Evolutionary conservation across 805 yeast genomes (phyloP).

Genomic region (Priceomyces castillae): DNA sequence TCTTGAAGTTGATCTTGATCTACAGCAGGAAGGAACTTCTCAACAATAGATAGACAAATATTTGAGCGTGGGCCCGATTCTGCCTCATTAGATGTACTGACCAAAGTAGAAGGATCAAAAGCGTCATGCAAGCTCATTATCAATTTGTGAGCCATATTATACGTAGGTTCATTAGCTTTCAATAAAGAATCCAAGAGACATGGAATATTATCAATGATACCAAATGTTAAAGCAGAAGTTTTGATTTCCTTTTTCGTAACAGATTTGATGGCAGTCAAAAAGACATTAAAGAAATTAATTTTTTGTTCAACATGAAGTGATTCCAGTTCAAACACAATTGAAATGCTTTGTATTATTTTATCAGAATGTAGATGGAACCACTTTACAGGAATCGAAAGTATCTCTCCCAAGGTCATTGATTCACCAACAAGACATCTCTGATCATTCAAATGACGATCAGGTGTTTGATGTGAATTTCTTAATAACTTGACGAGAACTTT

Average conservation of each 20-base stretch:
- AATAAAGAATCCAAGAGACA: constrained; percentile 22
- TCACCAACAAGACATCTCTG: constrained; percentile 35
- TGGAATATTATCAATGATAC: constrained; percentile 33
- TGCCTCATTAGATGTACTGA: constrained; percentile 9
- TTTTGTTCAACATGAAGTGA: constrained; percentile 23
- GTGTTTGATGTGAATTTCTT: constrained; percentile 16
- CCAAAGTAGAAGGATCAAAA: constrained; percentile 26
- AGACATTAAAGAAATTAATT: constrained; percentile 19
- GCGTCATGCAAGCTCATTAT: constrained; percentile 30
- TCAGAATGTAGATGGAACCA: constrained; percentile 36
- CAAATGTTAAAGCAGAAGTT: constrained; percentile 28
- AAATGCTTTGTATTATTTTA: constrained; percentile 25
- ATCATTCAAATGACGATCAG: constrained; percentile 22
- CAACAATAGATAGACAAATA: constrained; percentile 12
- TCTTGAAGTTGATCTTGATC: constrained; percentile 12
- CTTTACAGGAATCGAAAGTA: constrained; percentile 28
- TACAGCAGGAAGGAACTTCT: constrained; percentile 9
- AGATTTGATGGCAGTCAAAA: constrained; percentile 24
- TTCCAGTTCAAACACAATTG: constrained; percentile 23
- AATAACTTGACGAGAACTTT: constrained; percentile 24
- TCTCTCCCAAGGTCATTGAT: constrained; percentile 26
- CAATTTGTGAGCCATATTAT: constrained; percentile 21
- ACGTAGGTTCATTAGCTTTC: constrained; percentile 13
- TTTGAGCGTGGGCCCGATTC: constrained; percentile 7
- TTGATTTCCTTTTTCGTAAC: constrained; percentile 30